Conservation (phyloP, 768 basidiomycete species). For the Termitomyces sp. region DNA sequence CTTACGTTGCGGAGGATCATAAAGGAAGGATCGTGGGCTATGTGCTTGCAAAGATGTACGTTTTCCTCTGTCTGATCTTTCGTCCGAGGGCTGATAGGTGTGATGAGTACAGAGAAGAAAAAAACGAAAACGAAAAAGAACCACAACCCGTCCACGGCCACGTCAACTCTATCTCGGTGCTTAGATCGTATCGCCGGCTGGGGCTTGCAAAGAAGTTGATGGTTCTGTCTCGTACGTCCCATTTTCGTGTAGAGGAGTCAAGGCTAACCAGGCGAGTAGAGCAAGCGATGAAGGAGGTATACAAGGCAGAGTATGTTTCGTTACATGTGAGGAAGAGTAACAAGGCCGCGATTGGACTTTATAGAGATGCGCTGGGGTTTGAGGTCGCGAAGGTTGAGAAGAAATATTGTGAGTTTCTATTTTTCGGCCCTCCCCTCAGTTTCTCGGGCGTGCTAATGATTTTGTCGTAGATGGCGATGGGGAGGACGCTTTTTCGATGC, state of each 20-base stretch:
- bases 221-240: conserved; percentile 79
- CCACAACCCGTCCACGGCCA: conserved; percentile 64
- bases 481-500: conserved; percentile 3
- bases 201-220: conserved; percentile 94
- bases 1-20: conserved; percentile 88
- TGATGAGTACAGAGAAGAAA: conserved; percentile 46
- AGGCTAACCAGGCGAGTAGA: conserved; percentile 44
- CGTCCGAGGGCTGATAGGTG: not conserved
- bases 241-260: not conserved
- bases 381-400: conserved; percentile 82
- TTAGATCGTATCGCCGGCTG: conserved; percentile 85
- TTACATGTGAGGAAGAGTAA: conserved; percentile 96
- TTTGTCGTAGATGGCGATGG: not conserved
- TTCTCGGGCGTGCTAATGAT: not conserved
- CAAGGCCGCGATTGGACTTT: conserved; percentile 83
- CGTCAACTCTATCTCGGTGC: conserved; percentile 94
- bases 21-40: conserved; percentile 92
- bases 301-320: conserved; percentile 79
- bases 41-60: conserved; percentile 92
- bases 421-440: not conserved
- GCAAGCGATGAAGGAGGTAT: conserved; percentile 87
- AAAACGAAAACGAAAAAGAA: conserved; percentile 39
- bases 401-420: conserved; percentile 73
- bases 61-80: conserved; percentile 7
- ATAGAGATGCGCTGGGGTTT: conserved; percentile 89